These are phyloP conservation scores for Hypsizygus ulmarius DNA, from an alignment of 1,284 basidiomycete species.

Conservation along the genomic window DNA sequence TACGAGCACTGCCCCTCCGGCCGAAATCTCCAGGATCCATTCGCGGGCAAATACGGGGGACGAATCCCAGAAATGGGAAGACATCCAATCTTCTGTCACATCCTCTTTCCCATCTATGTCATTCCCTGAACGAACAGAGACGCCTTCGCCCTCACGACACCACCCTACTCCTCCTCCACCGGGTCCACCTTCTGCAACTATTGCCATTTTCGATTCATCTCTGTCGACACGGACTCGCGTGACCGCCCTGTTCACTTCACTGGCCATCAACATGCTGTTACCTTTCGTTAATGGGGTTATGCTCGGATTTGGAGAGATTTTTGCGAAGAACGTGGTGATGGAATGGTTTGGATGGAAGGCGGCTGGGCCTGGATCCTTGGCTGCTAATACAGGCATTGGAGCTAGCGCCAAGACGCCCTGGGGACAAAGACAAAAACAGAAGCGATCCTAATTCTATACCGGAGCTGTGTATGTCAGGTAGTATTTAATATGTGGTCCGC, in stretches of 20 bases:
- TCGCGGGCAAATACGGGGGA: constrained; percentile 36
- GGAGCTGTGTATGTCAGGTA: background rate
- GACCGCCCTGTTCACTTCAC: constrained; percentile 73
- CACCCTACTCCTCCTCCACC: constrained; percentile 26
- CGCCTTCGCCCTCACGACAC: constrained; percentile 40
- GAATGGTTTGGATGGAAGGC: constrained; percentile 56
- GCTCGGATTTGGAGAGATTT: constrained; percentile 97
- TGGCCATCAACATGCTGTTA: constrained; percentile 90
- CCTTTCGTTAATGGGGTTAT: constrained; percentile 98
- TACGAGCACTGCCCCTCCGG: constrained; percentile 6
- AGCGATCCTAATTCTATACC: constrained; percentile 12
- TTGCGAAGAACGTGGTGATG: constrained; percentile 84
- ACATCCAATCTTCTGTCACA: constrained; percentile 57
- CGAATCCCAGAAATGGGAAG: constrained; percentile 68
- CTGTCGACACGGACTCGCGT: constrained; percentile 64
- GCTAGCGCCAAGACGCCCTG: constrained; percentile 16
- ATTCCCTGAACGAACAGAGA: constrained; percentile 55
- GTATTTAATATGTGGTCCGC: background rate
- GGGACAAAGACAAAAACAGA: constrained; percentile 20
- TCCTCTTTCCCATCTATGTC: constrained; percentile 78
- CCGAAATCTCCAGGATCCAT: constrained; percentile 23
- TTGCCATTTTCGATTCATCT: constrained; percentile 75
- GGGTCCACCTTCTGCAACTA: constrained; percentile 51
- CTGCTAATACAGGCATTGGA: constrained; percentile 32
- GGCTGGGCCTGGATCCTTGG: constrained; percentile 31